Base-by-base conservation (phyloP, 2,329 filamentous ascomycete species). In the Alternaria dauci region DNA sequence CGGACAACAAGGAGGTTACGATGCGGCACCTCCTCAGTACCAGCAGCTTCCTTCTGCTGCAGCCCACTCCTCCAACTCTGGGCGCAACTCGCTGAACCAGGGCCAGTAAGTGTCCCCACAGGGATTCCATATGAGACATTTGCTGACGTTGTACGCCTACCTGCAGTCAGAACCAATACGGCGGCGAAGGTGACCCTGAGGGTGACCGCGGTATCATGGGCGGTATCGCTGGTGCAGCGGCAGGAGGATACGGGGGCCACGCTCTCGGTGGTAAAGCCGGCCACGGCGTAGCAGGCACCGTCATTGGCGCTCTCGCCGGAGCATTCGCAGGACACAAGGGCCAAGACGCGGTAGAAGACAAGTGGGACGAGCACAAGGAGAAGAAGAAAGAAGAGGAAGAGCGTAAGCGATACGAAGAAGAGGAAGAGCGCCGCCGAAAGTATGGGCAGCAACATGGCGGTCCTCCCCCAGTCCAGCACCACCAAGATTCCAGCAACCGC, bases 121-220 rank as follows among this genome's bases (percentile, higher is more conserved):
- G 4, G 32, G 14, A 36, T 36, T 16, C 6, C 32, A 36, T 16
- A 12, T 36, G 32, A 36, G 32, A 36, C 32, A 36, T 16, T 16
- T 12, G 14, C 32, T 36, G 14, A 36, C 32, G 14, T 36, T 12
- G 12, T 6, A 14, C 14, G 14, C 32, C 32, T 36, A 36, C 32
- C 14, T 2, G 12, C 32, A 36, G 32, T 38, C 65, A 71, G 23
- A 70, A 70, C 58, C 67, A 69, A 57, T 71, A 69, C 38, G 53
- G 51, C 5, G 67, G 68, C 16, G 58, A 65, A 32, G 68, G 68
- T 8, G 60, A 69, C 36, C 68, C 68, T 36, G 71, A 71, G 43
- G 58, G 66, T n/a, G 66, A 69, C 32, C 71, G 71, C 11, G 71
- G 71, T 8, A 60, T 74, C 47, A 71, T 73, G 66, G 71, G 71